phyloP scores from a whole-genome alignment of 2,329 filamentous ascomycete genomes.

The Fusarium armeniacum region DNA sequence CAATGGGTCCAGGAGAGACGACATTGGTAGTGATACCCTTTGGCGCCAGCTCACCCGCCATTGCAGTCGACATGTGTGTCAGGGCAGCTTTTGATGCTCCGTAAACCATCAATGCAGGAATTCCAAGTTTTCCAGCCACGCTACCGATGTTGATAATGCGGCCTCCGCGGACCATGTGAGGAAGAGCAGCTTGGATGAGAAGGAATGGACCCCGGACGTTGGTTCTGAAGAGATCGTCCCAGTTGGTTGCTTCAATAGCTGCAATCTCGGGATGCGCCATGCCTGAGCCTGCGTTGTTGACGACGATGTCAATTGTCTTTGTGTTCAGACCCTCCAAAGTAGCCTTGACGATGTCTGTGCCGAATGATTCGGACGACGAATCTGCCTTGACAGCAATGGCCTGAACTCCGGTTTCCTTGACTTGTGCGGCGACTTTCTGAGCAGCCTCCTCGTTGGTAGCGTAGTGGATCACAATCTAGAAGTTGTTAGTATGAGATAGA shows the following conservation, averaged over 20 bases:
- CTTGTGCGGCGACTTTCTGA: not conserved
- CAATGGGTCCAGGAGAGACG: slow-evolving; percentile 12
- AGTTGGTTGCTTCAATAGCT: not conserved
- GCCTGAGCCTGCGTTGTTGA: slow-evolving; percentile 27
- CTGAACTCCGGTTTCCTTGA: slow-evolving; percentile 3
- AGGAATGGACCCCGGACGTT: slow-evolving; percentile 50
- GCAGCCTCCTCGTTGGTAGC: slow-evolving; percentile 1
- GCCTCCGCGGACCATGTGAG: slow-evolving; percentile 50
- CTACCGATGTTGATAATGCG: slow-evolving; percentile 56
- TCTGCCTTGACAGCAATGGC: slow-evolving; percentile 17
- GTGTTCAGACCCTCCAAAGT: not conserved
- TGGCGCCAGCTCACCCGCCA: slow-evolving; percentile 13
- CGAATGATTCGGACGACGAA: not conserved
- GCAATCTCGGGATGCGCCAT: slow-evolving; percentile 36
- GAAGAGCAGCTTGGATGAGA: slow-evolving; percentile 51
- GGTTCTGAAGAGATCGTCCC: slow-evolving; percentile 18
- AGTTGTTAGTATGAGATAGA: not conserved
- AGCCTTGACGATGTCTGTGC: slow-evolving; percentile 6
- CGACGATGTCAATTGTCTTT: slow-evolving; percentile 12
- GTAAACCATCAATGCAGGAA: slow-evolving; percentile 52
- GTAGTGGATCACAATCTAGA: slow-evolving; percentile 6
- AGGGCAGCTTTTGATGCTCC: slow-evolving; percentile 54
- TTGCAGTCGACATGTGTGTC: slow-evolving; percentile 1
- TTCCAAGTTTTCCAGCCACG: slow-evolving; percentile 50
- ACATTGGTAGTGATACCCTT: slow-evolving; percentile 23